phyloP scores from a whole-genome alignment of 2,329 filamentous ascomycete species.

The Fusarium torreyae region DNA sequence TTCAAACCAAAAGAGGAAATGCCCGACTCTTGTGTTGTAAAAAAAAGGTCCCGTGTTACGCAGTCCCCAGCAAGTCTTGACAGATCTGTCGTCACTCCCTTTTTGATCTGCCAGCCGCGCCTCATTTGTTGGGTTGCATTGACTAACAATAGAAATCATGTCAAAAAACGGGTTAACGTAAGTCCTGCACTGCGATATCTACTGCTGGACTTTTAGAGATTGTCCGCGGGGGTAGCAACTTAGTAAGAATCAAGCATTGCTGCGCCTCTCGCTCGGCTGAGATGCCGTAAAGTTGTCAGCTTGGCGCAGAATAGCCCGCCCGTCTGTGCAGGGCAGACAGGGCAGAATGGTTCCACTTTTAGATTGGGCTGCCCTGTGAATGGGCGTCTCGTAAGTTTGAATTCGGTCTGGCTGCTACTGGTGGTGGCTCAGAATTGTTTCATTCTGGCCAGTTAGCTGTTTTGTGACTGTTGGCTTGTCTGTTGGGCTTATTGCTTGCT shows the following conservation, averaged over 20 bases:
- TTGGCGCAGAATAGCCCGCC: neutral
- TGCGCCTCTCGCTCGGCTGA: neutral
- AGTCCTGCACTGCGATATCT: neutral
- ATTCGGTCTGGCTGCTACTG: neutral
- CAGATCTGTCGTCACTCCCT: conserved; percentile 18
- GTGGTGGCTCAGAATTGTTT: conserved; percentile 13
- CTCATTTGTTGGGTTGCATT: neutral
- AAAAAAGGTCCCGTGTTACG: conserved; percentile 6
- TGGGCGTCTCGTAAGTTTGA: neutral
- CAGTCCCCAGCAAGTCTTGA: neutral
- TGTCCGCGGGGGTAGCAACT: too few relatives aligned
- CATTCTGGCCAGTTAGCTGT: conserved; percentile 24
- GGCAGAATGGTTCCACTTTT: neutral
- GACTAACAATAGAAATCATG: too few relatives aligned
- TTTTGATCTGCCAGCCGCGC: conserved; percentile 9
- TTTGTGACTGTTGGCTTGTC: conserved; percentile 19
- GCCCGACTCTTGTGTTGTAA: neutral
- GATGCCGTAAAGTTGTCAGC: neutral
- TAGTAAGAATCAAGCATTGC: conserved; percentile 3
- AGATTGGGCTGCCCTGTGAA: neutral
- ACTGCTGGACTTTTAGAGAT: too few relatives aligned
- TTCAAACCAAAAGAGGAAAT: conserved; percentile 17
- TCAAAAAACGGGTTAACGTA: too few relatives aligned
- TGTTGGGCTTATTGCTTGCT: conserved; percentile 8
- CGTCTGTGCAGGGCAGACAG: conserved; percentile 1